Percentiles rank a stretch among this genome's conserved stretches.
Conservation (phyloP, 2,329 filamentous ascomycete genomes). For the Claviceps quebecensis region DNA sequence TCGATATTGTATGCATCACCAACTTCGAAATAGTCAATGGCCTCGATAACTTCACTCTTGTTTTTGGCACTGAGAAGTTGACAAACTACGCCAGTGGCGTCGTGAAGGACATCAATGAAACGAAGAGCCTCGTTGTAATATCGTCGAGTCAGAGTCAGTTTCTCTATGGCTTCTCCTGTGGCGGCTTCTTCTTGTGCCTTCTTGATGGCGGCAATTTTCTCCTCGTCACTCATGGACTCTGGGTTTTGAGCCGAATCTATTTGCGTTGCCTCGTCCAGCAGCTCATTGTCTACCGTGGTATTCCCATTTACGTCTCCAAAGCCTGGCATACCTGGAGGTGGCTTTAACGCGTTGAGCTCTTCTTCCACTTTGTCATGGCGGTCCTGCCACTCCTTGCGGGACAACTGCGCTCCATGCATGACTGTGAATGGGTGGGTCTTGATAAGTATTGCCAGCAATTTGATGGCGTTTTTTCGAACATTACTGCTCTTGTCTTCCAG, state of each 20-base stretch:
- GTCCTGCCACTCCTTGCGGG: conserved; percentile 71
- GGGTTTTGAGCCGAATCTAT: conserved; percentile 56
- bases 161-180: conserved; percentile 75
- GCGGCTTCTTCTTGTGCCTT: conserved; percentile 79
- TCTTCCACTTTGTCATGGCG: conserved; percentile 70
- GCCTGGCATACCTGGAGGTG: conserved; percentile 55
- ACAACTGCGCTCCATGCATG: conserved; percentile 78
- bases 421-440: conserved; percentile 90
- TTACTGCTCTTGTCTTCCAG: conserved; percentile 98
- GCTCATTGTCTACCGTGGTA: conserved; percentile 55
- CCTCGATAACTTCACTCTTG: conserved; percentile 97
- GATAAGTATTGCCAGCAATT: conserved; percentile 73
- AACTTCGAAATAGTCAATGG: conserved; percentile 95
- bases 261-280: conserved; percentile 83
- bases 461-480: conserved; percentile 88
- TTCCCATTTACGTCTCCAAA: conserved; percentile 50
- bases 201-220: conserved; percentile 56
- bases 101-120: conserved; percentile 85
- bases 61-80: conserved; percentile 88
- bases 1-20: conserved; percentile 94
- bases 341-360: conserved; percentile 69
- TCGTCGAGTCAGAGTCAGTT: conserved; percentile 72
- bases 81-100: conserved; percentile 65
- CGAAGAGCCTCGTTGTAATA: conserved; percentile 89
- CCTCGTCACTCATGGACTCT: conserved; percentile 59